Conservation (phyloP, 805 yeast species). For the Jamesozyma spencerorum region DNA sequence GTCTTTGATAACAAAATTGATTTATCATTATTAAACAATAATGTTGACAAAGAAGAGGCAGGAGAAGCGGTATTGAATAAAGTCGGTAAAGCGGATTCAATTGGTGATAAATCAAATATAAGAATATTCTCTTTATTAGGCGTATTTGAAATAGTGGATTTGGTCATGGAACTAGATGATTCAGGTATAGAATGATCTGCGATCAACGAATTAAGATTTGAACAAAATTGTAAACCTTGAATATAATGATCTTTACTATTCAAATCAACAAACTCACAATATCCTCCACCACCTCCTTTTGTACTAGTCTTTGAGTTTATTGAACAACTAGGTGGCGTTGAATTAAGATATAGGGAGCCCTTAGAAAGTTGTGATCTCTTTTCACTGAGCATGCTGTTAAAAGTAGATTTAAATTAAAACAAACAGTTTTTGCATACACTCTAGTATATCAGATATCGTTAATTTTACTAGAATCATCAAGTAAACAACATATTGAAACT, state of each 20-base stretch:
- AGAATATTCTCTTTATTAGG: slow-evolving; percentile 8
- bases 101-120: slow-evolving; percentile 18
- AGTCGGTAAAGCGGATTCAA: slow-evolving; percentile 12
- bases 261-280: slow-evolving; percentile 3
- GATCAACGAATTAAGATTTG: background rate
- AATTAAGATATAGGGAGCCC: too few relatives aligned
- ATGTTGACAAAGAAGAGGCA: slow-evolving; percentile 3
- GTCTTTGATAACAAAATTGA: background rate
- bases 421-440: too few relatives aligned
- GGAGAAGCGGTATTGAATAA: slow-evolving; percentile 7
- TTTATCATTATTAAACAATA: slow-evolving; percentile 3
- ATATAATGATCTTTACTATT: slow-evolving; percentile 8
- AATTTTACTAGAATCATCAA: too few relatives aligned
- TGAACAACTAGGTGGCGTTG: too few relatives aligned
- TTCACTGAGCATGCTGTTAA: too few relatives aligned
- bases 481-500: too few relatives aligned
- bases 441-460: too few relatives aligned
- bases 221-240: slow-evolving; percentile 7
- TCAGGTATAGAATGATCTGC: background rate
- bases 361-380: too few relatives aligned
- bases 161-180: background rate
- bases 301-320: too few relatives aligned
- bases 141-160: background rate
- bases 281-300: too few relatives aligned
- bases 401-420: too few relatives aligned